Conservation (phyloP, 257 asterid genomes). For the Dorcoceras hygrometricum region DNA sequence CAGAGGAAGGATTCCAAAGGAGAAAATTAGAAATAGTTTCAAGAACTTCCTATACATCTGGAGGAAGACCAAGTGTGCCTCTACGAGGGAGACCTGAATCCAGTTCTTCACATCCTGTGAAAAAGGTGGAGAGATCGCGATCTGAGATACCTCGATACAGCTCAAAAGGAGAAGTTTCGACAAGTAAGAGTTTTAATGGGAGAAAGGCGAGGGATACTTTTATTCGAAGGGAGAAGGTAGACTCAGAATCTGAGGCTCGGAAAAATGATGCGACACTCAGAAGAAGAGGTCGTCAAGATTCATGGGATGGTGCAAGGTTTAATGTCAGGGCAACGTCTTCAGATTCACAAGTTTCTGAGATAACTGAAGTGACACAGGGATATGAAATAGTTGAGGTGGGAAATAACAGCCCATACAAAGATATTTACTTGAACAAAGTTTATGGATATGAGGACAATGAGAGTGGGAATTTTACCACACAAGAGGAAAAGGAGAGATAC, state of each 20-base stretch:
- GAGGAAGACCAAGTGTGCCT: slow-evolving; percentile 29
- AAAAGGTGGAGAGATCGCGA: slow-evolving; percentile 42
- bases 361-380: slow-evolving; percentile 29
- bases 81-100: slow-evolving; percentile 23
- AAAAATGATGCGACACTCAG: slow-evolving; percentile 17
- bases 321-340: slow-evolving; percentile 26
- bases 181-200: slow-evolving; percentile 33
- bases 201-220: slow-evolving; percentile 34
- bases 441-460: slow-evolving; percentile 32
- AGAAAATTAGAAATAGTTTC: slow-evolving; percentile 44
- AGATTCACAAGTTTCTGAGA: slow-evolving; percentile 29
- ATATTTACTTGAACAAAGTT: slow-evolving; percentile 38
- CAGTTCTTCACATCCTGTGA: slow-evolving; percentile 35
- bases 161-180: slow-evolving; percentile 34
- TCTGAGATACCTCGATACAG: slow-evolving; percentile 54
- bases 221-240: slow-evolving; percentile 21
- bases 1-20: slow-evolving; percentile 65
- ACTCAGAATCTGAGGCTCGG: slow-evolving; percentile 16
- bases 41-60: slow-evolving; percentile 42
- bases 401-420: slow-evolving; percentile 26
- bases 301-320: slow-evolving; percentile 32
- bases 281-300: slow-evolving; percentile 29
- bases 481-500: slow-evolving; percentile 23
- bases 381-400: slow-evolving; percentile 58
- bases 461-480: slow-evolving; percentile 16